Conservation (phyloP, 805 yeast species). For the Candida namnaoensis region DNA sequence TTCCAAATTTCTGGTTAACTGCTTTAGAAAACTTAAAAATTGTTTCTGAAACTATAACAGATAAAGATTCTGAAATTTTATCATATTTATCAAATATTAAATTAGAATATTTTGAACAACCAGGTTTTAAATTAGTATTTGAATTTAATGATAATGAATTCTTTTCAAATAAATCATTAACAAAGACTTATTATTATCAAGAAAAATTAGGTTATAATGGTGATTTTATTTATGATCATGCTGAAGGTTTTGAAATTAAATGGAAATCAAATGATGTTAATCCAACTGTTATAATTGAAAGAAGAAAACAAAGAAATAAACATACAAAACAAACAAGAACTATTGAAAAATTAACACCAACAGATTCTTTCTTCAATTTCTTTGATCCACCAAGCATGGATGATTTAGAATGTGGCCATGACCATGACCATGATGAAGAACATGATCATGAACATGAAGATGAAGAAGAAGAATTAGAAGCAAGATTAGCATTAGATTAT, state of each 20-base stretch:
- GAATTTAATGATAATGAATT: conserved; percentile 70
- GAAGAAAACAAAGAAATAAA: conserved; percentile 95
- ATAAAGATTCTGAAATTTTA: conserved; percentile 82
- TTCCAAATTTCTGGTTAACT: conserved; percentile 95
- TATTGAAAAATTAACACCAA: conserved; percentile 89
- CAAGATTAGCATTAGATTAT: conserved; percentile 80
- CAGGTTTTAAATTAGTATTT: conserved; percentile 85
- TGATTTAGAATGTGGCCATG: conserved; percentile 30
- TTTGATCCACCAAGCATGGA: conserved; percentile 89
- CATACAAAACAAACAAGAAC: conserved; percentile 94
- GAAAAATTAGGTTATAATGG: conserved; percentile 92
- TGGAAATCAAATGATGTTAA: conserved; percentile 80
- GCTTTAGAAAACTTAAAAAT: conserved; percentile 82
- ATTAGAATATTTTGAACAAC: conserved; percentile 70
- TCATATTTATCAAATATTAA: conserved; percentile 59
- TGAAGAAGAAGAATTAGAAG: conserved; percentile 33
- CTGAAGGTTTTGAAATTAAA: conserved; percentile 79
- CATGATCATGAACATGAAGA: conserved; percentile 34
- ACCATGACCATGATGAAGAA: conserved; percentile 41
- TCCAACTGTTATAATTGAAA: conserved; percentile 80
- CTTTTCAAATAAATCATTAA: conserved; percentile 63
- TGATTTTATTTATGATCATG: conserved; percentile 94
- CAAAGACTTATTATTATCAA: conserved; percentile 89
- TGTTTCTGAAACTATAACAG: conserved; percentile 78
- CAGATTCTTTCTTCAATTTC: conserved; percentile 91